These are phyloP conservation scores for Ogataea pini DNA, from an alignment of 805 yeast genomes.

Conservation along the genomic window DNA sequence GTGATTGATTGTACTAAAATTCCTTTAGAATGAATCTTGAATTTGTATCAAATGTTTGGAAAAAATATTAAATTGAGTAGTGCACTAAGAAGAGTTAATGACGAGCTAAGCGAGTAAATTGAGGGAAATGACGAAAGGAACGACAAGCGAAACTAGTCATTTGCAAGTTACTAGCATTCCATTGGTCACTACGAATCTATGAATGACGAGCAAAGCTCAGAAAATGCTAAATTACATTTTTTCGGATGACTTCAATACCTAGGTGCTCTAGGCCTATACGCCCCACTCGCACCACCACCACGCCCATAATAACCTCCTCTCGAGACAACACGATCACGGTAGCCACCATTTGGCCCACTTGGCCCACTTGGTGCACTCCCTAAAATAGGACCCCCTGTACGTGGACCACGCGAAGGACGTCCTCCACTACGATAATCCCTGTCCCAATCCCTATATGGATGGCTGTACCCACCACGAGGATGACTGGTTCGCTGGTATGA, in stretches of 20 bases:
- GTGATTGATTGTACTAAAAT: not conserved
- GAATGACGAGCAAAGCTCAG: not conserved
- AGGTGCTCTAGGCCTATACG: slow-evolving; percentile 10
- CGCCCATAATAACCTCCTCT: slow-evolving; percentile 11
- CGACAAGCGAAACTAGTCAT: no score
- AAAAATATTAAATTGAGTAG: not conserved
- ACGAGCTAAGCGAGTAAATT: not conserved
- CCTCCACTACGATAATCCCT: slow-evolving; percentile 3
- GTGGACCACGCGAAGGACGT: not conserved
- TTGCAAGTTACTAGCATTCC: not conserved
- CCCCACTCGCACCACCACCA: slow-evolving; percentile 2
- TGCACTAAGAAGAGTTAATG: not conserved
- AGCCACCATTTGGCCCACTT: slow-evolving; percentile 2
- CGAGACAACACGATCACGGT: slow-evolving; percentile 3
- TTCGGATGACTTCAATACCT: slow-evolving; percentile 5
- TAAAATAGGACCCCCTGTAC: slow-evolving; percentile 1
- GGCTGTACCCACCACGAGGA: slow-evolving; percentile 1
- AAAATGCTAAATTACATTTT: not conserved
- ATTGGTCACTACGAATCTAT: no score
- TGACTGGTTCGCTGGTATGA: slow-evolving; percentile 10
- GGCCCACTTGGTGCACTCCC: not conserved
- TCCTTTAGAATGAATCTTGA: not conserved
- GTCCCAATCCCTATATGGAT: slow-evolving; percentile 6
- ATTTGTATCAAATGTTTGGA: not conserved
- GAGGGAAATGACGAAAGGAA: no score